phyloP scores from a whole-genome alignment of 441 rosid species.

The Hypseocharis bilobata region DNA sequence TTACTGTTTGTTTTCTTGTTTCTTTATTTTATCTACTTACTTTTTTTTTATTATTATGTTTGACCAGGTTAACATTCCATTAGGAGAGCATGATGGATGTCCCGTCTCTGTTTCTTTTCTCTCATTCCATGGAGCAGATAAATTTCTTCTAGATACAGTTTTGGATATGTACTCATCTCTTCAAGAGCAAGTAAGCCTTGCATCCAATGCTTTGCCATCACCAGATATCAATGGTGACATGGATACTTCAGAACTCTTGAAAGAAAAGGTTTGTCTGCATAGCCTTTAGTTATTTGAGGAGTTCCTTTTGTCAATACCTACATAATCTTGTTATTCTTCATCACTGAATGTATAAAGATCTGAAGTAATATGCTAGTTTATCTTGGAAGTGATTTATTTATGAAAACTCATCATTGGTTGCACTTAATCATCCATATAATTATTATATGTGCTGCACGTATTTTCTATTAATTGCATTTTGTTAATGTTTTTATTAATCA shows the following conservation, averaged over 20 bases:
- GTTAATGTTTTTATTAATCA: background rate
- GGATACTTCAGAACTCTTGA: constrained; percentile 70
- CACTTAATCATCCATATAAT: background rate
- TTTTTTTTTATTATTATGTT: constrained; percentile 2
- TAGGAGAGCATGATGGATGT: constrained; percentile 54
- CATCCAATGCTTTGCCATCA: constrained; percentile 41
- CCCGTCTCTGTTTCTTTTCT: constrained; percentile 75
- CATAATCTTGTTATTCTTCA: background rate
- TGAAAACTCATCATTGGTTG: background rate
- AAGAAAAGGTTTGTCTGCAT: constrained; percentile 62
- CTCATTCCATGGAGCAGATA: constrained; percentile 73
- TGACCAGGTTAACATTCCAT: constrained; percentile 65
- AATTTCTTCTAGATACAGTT: constrained; percentile 79
- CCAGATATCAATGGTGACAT: constrained; percentile 41
- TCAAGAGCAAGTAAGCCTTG: constrained; percentile 59
- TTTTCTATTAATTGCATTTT: background rate
- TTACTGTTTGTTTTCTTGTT: background rate
- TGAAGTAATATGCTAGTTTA: no score
- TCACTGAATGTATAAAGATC: no score
- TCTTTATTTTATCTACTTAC: constrained; percentile 4
- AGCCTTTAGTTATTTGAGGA: constrained; percentile 1
- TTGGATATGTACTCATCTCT: constrained; percentile 66
- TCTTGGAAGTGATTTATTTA: no score
- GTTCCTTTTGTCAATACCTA: background rate
- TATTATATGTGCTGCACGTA: background rate